Conservation (phyloP, 2,329 filamentous ascomycete genomes). For the Fusarium gaditjirri region DNA sequence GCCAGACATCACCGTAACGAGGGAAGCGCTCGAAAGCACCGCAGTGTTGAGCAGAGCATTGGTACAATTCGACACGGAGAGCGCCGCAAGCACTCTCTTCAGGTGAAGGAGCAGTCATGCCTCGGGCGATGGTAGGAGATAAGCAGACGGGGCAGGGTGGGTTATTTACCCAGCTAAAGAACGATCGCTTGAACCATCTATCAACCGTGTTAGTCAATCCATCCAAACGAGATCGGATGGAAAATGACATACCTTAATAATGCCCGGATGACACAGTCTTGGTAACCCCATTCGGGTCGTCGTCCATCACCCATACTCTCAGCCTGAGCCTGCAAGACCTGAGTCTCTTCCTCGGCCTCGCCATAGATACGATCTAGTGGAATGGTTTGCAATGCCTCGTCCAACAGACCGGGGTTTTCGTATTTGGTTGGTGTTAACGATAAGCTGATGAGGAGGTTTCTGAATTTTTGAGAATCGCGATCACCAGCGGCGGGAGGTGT, state of each 20-base stretch:
- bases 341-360: slow-evolving; percentile 92
- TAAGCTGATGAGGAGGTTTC: slow-evolving; percentile 84
- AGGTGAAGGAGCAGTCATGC: slow-evolving; percentile 84
- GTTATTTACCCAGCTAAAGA: slow-evolving; percentile 98
- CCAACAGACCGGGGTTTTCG: slow-evolving; percentile 93
- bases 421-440: slow-evolving; percentile 92
- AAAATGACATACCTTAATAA: slow-evolving; percentile 74
- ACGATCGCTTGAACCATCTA: slow-evolving; percentile 90
- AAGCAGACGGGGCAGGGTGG: slow-evolving; percentile 85
- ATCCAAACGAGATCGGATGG: not conserved
- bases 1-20: slow-evolving; percentile 94
- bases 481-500: slow-evolving; percentile 76
- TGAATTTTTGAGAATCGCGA: slow-evolving; percentile 76
- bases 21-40: slow-evolving; percentile 88
- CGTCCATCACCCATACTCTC: slow-evolving; percentile 84
- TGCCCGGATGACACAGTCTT: slow-evolving; percentile 93
- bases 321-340: slow-evolving; percentile 87
- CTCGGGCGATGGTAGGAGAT: slow-evolving; percentile 83
- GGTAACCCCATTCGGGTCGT: slow-evolving; percentile 93
- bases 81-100: slow-evolving; percentile 93
- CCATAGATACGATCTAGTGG: slow-evolving; percentile 91
- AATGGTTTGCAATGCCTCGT: slow-evolving; percentile 88
- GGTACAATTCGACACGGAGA: slow-evolving; percentile 87
- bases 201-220: slow-evolving; percentile 29
- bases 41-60: slow-evolving; percentile 81